phyloP scores from a whole-genome alignment of 805 yeast genomes.

The Saccharomycopsis amapae region DNA sequence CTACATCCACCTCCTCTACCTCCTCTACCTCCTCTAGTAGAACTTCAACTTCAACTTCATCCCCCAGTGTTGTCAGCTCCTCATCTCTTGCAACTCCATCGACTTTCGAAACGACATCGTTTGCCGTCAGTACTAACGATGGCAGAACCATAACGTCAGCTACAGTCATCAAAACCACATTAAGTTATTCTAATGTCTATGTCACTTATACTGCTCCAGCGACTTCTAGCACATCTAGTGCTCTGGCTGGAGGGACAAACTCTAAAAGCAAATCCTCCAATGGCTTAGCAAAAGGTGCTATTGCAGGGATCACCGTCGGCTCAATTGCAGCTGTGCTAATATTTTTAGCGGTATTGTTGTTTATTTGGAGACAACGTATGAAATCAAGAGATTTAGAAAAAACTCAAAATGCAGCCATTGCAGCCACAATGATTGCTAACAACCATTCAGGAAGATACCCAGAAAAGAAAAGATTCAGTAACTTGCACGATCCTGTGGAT shows the following conservation, averaged over 20 bases:
- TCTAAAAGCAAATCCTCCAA: background rate
- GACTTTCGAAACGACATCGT: constrained; percentile 18
- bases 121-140: constrained; percentile 12
- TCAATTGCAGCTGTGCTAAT: constrained; percentile 15
- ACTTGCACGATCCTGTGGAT: background rate
- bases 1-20: constrained; percentile 1
- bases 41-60: background rate
- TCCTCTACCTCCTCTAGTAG: background rate
- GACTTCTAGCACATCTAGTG: background rate
- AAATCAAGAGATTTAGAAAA: constrained; percentile 18
- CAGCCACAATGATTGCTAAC: constrained; percentile 21
- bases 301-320: constrained; percentile 21
- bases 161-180: constrained; percentile 14
- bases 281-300: constrained; percentile 13
- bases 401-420: constrained; percentile 18
- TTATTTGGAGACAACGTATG: constrained; percentile 21
- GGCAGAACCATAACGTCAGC: constrained; percentile 22
- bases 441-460: constrained; percentile 13
- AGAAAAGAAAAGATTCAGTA: constrained; percentile 11
- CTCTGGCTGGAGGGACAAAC: background rate
- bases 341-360: constrained; percentile 15
- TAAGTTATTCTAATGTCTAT: constrained; percentile 14
- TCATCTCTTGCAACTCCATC: constrained; percentile 13
- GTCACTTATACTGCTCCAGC: constrained; percentile 14
- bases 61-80: constrained; percentile 1